Conservation (phyloP, 2,329 filamentous ascomycete species). For the Ceratocystis variospora region DNA sequence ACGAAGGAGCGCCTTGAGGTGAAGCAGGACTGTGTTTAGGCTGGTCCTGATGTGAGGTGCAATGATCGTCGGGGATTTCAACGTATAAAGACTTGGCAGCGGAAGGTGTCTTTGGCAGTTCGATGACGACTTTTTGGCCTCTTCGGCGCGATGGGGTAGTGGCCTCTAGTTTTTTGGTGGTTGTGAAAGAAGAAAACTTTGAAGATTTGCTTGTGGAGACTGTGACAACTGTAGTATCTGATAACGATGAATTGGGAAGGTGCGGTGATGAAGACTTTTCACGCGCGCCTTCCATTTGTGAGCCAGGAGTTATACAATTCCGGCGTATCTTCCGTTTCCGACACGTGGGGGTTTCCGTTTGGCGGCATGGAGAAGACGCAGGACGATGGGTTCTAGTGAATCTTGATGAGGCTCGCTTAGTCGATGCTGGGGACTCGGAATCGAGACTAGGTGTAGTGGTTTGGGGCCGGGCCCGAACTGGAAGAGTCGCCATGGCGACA, state of each 20-base stretch:
- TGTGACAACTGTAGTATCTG: not conserved
- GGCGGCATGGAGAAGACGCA: not conserved
- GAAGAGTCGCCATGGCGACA: no score
- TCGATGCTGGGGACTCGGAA: no score
- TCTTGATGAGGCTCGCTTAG: no score
- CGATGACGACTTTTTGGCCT: not conserved
- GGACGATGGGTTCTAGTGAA: not conserved
- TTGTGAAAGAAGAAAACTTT: not conserved
- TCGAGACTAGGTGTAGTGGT: no score
- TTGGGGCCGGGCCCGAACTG: no score
- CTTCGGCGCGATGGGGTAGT: not conserved
- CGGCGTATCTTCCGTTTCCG: not conserved
- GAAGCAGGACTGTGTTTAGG: not conserved
- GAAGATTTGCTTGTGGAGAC: not conserved
- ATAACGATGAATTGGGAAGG: not conserved
- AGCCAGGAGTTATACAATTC: not conserved
- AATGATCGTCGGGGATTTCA: not conserved
- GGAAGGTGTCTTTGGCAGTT: constrained; percentile 6
- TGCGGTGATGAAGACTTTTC: not conserved
- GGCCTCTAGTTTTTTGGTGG: not conserved
- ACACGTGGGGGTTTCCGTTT: not conserved
- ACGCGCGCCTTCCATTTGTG: not conserved
- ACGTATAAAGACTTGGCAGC: not conserved
- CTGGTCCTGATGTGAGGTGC: not conserved
- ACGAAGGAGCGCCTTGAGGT: not conserved